A percentile compares a stretch with the other conserved stretches of the same genome.
These are phyloP conservation scores for Xylogone sp. DNA, from an alignment of 2,329 filamentous ascomycete genomes.

Conservation along the genomic window DNA sequence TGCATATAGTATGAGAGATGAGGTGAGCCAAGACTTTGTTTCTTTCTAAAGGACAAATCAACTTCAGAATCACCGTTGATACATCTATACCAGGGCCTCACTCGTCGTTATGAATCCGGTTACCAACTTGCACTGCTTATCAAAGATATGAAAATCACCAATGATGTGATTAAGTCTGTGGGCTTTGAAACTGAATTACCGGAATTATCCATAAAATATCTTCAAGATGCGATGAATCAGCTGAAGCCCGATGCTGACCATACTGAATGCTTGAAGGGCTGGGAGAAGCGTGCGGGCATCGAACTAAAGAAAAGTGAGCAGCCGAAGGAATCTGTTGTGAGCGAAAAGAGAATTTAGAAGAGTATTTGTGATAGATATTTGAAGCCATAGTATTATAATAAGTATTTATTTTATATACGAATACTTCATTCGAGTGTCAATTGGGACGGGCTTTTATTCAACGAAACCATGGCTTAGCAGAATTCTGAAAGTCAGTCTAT, in stretches of 20 bases:
- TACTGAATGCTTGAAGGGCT: neutral
- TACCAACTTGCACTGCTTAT: neutral
- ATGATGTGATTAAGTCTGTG: neutral
- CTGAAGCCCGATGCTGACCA: neutral
- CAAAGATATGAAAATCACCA: neutral
- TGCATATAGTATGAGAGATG: neutral
- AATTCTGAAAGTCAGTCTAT: no score
- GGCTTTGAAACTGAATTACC: neutral
- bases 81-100: neutral
- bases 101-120: neutral
- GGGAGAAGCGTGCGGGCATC: neutral
- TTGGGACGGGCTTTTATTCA: no score
- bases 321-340: neutral
- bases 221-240: neutral
- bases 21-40: neutral
- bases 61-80: neutral
- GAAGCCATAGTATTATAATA: no score
- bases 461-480: no score
- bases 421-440: no score
- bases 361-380: no score
- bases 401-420: no score
- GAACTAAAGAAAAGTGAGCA: neutral
- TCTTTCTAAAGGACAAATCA: neutral
- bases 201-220: neutral
- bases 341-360: neutral